Percentiles rank a stretch among this genome's conserved stretches.
Evolutionary conservation across 306 rosid genomes (phyloP).

Genomic region (Dryas drummondii): DNA sequence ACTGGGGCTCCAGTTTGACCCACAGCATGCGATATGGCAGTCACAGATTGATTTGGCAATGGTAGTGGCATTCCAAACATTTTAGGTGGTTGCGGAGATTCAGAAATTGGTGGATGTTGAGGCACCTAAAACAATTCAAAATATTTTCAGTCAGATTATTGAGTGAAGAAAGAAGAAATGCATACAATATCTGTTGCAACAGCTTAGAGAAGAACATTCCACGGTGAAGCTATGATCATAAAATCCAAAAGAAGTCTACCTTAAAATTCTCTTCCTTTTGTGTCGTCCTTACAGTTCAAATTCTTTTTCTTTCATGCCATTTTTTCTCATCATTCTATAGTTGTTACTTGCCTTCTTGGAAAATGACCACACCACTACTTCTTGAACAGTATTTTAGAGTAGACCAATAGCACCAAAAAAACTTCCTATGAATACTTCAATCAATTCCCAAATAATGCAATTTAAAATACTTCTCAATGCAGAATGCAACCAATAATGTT

Average conservation of each 20-base stretch:
- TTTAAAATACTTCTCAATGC: neutral
- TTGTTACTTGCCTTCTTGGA: neutral
- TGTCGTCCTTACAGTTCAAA: no score
- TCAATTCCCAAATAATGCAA: neutral
- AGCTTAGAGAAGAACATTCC: neutral
- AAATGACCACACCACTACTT: neutral
- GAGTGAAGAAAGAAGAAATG: slow-evolving; percentile 19
- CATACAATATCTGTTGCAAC: slow-evolving; percentile 5
- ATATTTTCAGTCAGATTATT: slow-evolving; percentile 8
- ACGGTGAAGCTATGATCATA: no score
- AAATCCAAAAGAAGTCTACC: no score
- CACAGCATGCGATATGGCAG: slow-evolving; percentile 74
- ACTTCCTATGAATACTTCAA: neutral
- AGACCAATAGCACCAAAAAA: neutral
- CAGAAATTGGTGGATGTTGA: slow-evolving; percentile 59
- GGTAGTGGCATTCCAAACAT: slow-evolving; percentile 89
- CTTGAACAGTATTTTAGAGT: neutral
- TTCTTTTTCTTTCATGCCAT: no score
- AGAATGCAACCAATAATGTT: neutral
- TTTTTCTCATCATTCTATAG: no score
- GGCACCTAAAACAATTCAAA: slow-evolving; percentile 41
- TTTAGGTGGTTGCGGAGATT: slow-evolving; percentile 59
- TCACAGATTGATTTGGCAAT: slow-evolving; percentile 81
- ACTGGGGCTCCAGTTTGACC: slow-evolving; percentile 88
- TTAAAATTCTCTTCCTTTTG: no score